A percentile compares a stretch with the other conserved stretches of the same genome.
Evolutionary conservation across 768 basidiomycete genomes (phyloP).

Genomic region (Botryobasidium botryosum): DNA sequence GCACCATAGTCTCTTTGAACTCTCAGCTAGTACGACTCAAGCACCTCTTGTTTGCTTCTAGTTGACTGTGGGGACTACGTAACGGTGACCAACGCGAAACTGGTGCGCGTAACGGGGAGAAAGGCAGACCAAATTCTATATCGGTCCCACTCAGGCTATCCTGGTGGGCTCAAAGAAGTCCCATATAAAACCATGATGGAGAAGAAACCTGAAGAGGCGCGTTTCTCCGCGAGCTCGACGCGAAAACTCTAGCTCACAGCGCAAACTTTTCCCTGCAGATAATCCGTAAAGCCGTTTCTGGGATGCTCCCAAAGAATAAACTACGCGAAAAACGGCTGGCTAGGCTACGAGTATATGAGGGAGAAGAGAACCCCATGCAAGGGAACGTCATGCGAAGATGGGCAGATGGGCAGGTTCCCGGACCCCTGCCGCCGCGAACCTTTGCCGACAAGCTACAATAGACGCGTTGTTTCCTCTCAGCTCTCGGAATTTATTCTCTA

Average conservation of each 20-base stretch:
- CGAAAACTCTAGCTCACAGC: neutral
- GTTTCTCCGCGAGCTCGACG: conserved; percentile 15
- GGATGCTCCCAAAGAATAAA: conserved; percentile 98
- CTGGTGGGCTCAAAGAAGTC: conserved; percentile 86
- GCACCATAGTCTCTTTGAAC: conserved; percentile 16
- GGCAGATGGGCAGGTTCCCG: conserved; percentile 27
- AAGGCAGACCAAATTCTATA: conserved; percentile 81
- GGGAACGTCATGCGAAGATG: conserved; percentile 67
- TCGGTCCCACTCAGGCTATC: conserved; percentile 79
- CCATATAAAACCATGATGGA: conserved; percentile 72
- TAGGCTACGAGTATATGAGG: conserved; percentile 76
- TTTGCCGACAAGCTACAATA: neutral
- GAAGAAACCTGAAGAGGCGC: conserved; percentile 76
- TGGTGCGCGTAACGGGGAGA: conserved; percentile 73
- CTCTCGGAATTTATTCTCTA: neutral
- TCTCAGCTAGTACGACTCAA: neutral
- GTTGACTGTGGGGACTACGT: conserved; percentile 98
- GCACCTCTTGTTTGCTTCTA: conserved; percentile 19
- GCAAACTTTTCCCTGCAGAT: conserved; percentile 36
- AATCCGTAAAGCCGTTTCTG: conserved; percentile 86
- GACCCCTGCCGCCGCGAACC: conserved; percentile 1
- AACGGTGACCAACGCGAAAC: conserved; percentile 76
- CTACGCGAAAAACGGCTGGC: conserved; percentile 78
- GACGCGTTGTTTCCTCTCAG: neutral
- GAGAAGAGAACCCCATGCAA: conserved; percentile 43